Conservation (phyloP, 2,329 filamentous ascomycete genomes). For the Incumbomyces delicatus region DNA sequence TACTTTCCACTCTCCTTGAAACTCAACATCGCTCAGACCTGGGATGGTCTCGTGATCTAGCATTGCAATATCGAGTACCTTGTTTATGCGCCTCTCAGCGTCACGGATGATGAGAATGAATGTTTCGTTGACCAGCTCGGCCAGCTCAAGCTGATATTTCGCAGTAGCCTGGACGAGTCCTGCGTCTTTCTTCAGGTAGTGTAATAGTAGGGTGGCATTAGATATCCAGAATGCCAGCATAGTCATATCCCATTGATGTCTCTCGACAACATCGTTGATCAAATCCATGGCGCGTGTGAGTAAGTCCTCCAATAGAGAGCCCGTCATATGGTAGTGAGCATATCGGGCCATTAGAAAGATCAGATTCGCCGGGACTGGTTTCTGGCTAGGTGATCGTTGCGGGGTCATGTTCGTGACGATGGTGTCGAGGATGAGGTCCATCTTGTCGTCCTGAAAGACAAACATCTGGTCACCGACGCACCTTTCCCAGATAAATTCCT, state of each 20-base stretch:
- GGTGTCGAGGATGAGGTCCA: slow-evolving; percentile 85
- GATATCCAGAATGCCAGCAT: slow-evolving; percentile 98
- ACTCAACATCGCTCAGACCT: slow-evolving; percentile 90
- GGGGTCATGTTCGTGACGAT: slow-evolving; percentile 98
- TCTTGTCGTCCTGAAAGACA: slow-evolving; percentile 90
- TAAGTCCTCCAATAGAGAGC: slow-evolving; percentile 70
- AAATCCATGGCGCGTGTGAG: slow-evolving; percentile 84
- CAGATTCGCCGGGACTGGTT: slow-evolving; percentile 93
- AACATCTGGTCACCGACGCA: slow-evolving; percentile 99
- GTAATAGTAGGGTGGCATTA: slow-evolving; percentile 86
- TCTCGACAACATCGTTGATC: slow-evolving; percentile 90
- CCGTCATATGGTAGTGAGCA: slow-evolving; percentile 88
- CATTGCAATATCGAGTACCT: slow-evolving; percentile 86
- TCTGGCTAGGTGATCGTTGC: slow-evolving; percentile 89
- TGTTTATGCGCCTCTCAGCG: slow-evolving; percentile 90
- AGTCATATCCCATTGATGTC: slow-evolving; percentile 98
- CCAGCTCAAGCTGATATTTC: slow-evolving; percentile 84
- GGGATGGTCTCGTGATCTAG: slow-evolving; percentile 97
- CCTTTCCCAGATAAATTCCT: slow-evolving; percentile 91
- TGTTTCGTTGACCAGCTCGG: slow-evolving; percentile 94
- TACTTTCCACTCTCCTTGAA: slow-evolving; percentile 97
- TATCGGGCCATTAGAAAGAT: slow-evolving; percentile 93
- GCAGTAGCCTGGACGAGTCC: slow-evolving; percentile 71
- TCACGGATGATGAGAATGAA: slow-evolving; percentile 96
- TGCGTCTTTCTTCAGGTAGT: slow-evolving; percentile 91